These are phyloP conservation scores for Acanthamoeba polyphaga DNA, from an alignment of 208 protist species.

Conservation along the genomic window DNA sequence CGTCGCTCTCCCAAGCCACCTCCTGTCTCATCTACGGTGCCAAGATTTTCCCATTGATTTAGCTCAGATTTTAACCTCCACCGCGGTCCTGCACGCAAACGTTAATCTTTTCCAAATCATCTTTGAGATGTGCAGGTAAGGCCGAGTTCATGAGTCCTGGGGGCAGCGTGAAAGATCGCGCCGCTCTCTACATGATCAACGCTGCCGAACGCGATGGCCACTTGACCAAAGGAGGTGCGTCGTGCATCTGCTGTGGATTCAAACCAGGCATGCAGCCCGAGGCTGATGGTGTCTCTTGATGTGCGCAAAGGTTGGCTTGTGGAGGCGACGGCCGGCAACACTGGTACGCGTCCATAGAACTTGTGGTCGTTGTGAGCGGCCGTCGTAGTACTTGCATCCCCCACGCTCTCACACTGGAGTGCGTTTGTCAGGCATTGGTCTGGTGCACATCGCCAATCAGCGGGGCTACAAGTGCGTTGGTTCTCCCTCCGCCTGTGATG, in stretches of 20 bases:
- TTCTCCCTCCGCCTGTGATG: background rate
- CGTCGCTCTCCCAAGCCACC: slow-evolving; percentile 72
- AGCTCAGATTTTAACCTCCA: background rate
- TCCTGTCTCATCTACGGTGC: slow-evolving; percentile 76
- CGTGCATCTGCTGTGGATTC: background rate
- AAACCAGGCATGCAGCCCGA: background rate
- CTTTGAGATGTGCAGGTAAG: slow-evolving; percentile 71
- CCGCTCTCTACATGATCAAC: slow-evolving; percentile 72
- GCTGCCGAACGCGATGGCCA: slow-evolving; percentile 67
- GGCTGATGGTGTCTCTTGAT: background rate
- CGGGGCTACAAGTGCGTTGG: slow-evolving; percentile 80
- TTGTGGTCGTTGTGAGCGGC: background rate
- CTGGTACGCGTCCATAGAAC: slow-evolving; percentile 61
- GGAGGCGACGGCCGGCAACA: slow-evolving; percentile 88
- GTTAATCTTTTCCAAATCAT: background rate
- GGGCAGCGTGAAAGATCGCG: slow-evolving; percentile 81
- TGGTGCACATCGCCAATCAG: slow-evolving; percentile 83
- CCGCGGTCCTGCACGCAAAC: background rate
- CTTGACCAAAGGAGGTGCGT: slow-evolving; percentile 60
- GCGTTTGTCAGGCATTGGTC: slow-evolving; percentile 73
- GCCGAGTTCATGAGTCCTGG: slow-evolving; percentile 82
- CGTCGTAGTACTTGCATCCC: background rate
- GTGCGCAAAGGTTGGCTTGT: slow-evolving; percentile 81
- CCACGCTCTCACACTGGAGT: background rate
- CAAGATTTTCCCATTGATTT: background rate